Conservation (phyloP, 2,329 filamentous ascomycete species). For the Beauveria sp. region DNA sequence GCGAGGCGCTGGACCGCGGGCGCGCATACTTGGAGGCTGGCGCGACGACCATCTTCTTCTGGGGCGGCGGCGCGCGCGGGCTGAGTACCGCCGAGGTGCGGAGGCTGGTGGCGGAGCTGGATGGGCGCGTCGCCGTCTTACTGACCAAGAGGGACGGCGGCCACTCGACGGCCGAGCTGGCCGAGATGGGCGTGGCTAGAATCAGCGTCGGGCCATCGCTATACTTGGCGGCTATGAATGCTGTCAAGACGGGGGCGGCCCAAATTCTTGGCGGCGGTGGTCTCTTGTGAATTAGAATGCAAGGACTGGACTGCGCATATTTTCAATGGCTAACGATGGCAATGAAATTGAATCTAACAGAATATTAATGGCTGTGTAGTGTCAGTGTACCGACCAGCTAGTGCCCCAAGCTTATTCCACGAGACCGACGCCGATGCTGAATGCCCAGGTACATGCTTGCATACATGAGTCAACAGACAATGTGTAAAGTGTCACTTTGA, state of each 20-base stretch:
- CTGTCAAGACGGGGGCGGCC: conserved; percentile 26
- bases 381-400: neutral
- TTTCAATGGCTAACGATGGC: neutral
- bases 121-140: conserved; percentile 42
- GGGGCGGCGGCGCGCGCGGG: conserved; percentile 44
- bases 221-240: conserved; percentile 32
- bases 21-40: conserved; percentile 51
- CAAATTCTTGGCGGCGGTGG: conserved; percentile 22
- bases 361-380: neutral
- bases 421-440: neutral
- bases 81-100: conserved; percentile 39
- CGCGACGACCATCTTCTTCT: conserved; percentile 53
- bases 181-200: conserved; percentile 43
- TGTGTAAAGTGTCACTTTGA: neutral
- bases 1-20: conserved; percentile 45
- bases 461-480: neutral
- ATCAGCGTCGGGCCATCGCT: conserved; percentile 47
- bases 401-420: neutral
- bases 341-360: neutral
- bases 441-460: neutral
- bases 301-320: neutral
- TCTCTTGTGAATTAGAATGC: neutral
- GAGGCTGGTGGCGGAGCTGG: conserved; percentile 38
- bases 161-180: conserved; percentile 37
- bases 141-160: conserved; percentile 28